Evolutionary conservation across 495 filamentous ascomycete genomes (phyloP).

Genomic region (Viridothelium virens): DNA sequence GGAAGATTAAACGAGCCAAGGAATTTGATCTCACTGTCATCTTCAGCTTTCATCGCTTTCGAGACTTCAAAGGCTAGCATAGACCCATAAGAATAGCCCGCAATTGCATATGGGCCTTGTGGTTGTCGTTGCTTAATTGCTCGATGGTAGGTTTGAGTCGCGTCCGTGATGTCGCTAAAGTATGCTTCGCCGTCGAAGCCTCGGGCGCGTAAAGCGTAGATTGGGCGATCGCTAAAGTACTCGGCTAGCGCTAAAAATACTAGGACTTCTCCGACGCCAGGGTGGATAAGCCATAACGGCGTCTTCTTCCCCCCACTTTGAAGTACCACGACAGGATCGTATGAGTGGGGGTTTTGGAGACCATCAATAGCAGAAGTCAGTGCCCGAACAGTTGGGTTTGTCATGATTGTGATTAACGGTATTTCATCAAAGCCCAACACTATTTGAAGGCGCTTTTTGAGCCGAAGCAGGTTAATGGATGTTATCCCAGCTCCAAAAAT

Average conservation of each 20-base stretch:
- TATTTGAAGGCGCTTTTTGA: background rate
- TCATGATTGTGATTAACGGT: background rate
- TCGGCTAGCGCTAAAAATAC: background rate
- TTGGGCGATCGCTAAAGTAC: background rate
- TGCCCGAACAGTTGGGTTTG: background rate
- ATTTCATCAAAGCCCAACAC: background rate
- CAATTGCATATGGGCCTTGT: slow-evolving; percentile 4
- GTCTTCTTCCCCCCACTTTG: background rate
- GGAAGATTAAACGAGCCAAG: background rate
- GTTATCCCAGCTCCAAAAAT: background rate
- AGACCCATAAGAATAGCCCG: slow-evolving; percentile 1
- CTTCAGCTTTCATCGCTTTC: background rate
- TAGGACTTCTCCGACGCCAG: background rate
- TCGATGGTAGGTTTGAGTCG: background rate
- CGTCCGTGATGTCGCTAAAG: background rate
- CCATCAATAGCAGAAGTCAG: background rate
- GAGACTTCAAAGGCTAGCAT: background rate
- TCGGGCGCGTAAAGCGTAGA: background rate
- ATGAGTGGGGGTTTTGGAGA: background rate
- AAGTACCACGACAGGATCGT: background rate
- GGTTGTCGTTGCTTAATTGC: background rate
- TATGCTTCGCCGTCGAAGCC: background rate
- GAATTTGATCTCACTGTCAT: background rate
- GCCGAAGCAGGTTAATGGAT: background rate
- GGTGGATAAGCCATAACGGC: slow-evolving; percentile 2